Evolutionary conservation across 352 stramenopile genomes (phyloP), one percentile per base, ranked within the genome.

Genomic region (Achlya hypogyna): DNA sequence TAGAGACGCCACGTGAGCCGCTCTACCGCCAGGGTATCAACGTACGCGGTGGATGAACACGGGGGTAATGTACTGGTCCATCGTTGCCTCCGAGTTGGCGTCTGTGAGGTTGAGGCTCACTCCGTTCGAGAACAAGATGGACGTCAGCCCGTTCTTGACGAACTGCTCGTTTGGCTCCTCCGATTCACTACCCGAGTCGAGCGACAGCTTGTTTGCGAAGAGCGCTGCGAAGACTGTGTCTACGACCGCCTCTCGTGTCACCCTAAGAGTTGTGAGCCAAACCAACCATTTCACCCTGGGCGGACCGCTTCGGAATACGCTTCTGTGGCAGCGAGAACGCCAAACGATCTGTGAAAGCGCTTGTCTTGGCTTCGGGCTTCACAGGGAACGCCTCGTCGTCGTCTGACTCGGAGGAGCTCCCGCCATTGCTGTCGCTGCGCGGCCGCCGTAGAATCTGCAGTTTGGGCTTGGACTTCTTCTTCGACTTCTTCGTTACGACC

Each of bases 121-220:
- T 25, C 82, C 77, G 65, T 88, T 79, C 69, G 87, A 89, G 63
- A 93, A 91, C 0, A 93, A 75, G 38, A 81, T 81, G 45, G 79
- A 80, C 2, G 85, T 82, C 14, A 93, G 76, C 23, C 82, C 82
- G 38, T 75, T 72, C 78, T 94, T 94, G 63, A 93, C 85, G 64
- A 93, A 91, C 27, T 89, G 81, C 47, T 91, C 82, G 67, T 94
- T 94, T 12, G 82, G 85, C 51, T 84, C 79, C 63, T 94, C 84
- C 16, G 77, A 90, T 59, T 91, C 82, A 20, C 82, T 92, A 35
- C 82, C 84, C 32, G 81, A 86, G 49, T 73, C 79, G 28, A 80
- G 38, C 14, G 56, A 18, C 34, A 64, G 59, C 16, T 81, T 71
- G 25, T 70, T 79, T 42, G 72, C 69, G 45, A 94, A 94, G 1